Conservation (phyloP, 2,329 filamentous ascomycete species). For the Trichophyton rubrum region DNA sequence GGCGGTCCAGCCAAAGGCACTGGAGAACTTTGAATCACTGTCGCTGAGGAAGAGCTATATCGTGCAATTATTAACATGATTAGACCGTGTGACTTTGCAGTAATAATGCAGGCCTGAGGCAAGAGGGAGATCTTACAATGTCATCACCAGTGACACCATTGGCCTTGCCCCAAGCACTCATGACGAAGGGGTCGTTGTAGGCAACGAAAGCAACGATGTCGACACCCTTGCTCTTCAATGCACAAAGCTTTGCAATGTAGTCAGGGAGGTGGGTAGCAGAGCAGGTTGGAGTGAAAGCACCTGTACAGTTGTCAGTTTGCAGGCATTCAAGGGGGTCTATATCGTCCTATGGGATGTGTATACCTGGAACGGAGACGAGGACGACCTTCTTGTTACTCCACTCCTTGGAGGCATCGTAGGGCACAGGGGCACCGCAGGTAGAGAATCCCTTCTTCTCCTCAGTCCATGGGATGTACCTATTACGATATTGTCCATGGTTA, state of each 20-base stretch:
- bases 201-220: constrained; percentile 72
- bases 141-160: constrained; percentile 63
- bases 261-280: constrained; percentile 67
- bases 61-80: neutral
- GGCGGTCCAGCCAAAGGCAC: constrained; percentile 62
- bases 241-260: constrained; percentile 59
- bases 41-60: constrained; percentile 63
- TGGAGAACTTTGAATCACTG: constrained; percentile 58
- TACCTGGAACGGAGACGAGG: constrained; percentile 54
- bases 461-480: constrained; percentile 64
- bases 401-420: constrained; percentile 68
- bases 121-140: constrained; percentile 37
- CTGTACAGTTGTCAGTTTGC: constrained; percentile 28
- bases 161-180: constrained; percentile 83
- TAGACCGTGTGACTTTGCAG: neutral
- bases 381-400: constrained; percentile 60
- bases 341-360: constrained; percentile 9
- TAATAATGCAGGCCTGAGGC: neutral
- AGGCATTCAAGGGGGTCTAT: neutral
- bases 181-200: constrained; percentile 75
- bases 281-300: constrained; percentile 80
- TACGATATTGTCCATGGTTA: constrained; percentile 3
- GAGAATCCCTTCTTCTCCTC: constrained; percentile 56
- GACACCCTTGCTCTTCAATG: constrained; percentile 67
- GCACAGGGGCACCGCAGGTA: constrained; percentile 63